A percentile compares a stretch with the other conserved stretches of the same genome.
Conservation (phyloP, 2,329 filamentous ascomycete genomes). For the Lasiodiplodia sp. region DNA sequence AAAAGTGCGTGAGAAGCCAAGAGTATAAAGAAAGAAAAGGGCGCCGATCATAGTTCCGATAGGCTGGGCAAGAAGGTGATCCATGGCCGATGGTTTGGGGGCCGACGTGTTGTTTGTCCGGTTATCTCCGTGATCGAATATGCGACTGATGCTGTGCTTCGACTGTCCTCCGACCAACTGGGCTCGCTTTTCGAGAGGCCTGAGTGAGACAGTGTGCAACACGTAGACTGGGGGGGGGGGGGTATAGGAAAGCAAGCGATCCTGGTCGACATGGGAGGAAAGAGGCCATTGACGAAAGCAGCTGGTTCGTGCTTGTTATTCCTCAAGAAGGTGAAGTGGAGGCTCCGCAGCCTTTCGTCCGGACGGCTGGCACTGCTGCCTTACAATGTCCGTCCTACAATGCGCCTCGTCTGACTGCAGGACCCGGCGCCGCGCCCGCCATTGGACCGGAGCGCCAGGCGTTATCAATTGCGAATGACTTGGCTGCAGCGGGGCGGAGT, state of each 20-base stretch:
- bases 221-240: too few relatives aligned
- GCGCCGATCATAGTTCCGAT: not conserved
- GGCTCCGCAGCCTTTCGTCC: slow-evolving; percentile 20
- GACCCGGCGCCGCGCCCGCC: not conserved
- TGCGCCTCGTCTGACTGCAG: slow-evolving; percentile 16
- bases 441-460: not conserved
- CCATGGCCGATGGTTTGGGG: too few relatives aligned
- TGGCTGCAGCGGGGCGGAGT: slow-evolving; percentile 4
- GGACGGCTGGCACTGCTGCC: slow-evolving; percentile 12
- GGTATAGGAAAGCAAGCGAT: too few relatives aligned
- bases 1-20: not conserved
- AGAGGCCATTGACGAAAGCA: too few relatives aligned
- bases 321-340: not conserved
- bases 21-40: not conserved
- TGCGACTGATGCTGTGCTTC: too few relatives aligned
- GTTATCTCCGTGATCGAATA: too few relatives aligned
- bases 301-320: too few relatives aligned
- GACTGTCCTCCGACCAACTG: too few relatives aligned
- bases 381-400: not conserved
- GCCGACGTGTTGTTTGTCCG: too few relatives aligned
- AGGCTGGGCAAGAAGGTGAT: not conserved
- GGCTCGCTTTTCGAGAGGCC: too few relatives aligned
- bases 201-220: too few relatives aligned
- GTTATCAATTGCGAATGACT: not conserved
- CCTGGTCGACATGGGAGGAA: too few relatives aligned